A percentile compares a stretch with the other conserved stretches of the same genome.
These are phyloP conservation scores for Collariella sp. DNA, from an alignment of 495 filamentous ascomycete genomes.

Conservation along the genomic window DNA sequence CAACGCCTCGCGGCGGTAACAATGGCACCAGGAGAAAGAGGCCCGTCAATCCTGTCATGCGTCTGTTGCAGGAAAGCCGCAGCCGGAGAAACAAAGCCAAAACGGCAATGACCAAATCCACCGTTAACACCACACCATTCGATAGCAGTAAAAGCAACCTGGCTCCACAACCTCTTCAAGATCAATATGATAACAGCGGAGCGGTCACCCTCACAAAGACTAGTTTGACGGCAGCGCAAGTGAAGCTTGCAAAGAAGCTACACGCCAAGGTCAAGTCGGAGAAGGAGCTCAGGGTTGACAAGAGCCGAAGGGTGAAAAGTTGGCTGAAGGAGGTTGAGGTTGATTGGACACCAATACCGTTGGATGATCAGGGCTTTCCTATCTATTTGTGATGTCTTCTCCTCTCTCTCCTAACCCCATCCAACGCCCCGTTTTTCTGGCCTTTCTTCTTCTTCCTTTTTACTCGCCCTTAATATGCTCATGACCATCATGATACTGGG, in stretches of 20 bases:
- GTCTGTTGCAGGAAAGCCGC: conserved; percentile 5
- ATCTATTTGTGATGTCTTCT: conserved; percentile 11
- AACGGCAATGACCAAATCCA: background rate
- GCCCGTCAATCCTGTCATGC: conserved; percentile 5
- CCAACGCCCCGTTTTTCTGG: background rate
- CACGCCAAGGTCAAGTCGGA: conserved; percentile 16
- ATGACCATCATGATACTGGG: no score
- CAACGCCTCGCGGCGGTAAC: background rate
- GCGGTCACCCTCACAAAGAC: background rate
- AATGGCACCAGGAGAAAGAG: background rate
- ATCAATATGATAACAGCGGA: background rate
- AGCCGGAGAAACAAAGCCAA: conserved; percentile 1
- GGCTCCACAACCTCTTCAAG: background rate
- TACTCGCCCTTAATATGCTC: background rate
- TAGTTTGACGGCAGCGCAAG: background rate
- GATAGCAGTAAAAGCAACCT: no score
- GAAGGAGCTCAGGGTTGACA: conserved; percentile 21
- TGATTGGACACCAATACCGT: background rate
- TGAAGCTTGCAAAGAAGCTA: conserved; percentile 11
- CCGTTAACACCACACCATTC: background rate
- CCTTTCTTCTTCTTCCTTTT: background rate
- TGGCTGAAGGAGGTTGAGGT: conserved; percentile 20
- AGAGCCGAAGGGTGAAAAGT: conserved; percentile 14
- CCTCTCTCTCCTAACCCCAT: background rate
- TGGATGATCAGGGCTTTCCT: conserved; percentile 16